Base-by-base conservation (phyloP, 805 yeast genomes). In the Starmera dryadoides region DNA sequence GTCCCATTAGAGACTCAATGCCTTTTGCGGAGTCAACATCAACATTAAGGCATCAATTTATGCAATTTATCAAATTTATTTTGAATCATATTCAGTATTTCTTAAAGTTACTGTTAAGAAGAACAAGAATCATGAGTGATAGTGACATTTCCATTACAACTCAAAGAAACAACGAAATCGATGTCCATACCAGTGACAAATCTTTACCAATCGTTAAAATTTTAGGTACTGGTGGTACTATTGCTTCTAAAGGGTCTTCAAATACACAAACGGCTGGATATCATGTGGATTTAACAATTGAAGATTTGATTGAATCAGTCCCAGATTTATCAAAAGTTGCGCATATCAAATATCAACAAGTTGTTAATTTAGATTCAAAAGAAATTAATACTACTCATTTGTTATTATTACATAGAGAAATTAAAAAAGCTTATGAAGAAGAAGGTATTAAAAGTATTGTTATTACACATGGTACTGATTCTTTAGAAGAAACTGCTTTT, bases 381-480 rank as follows among this genome's bases (percentile, higher is more conserved):
- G 78, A 76, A 42, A 65, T 79, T 23, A 68, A 73, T 30, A 68
- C 72, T 34, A 47, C 50, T 1, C 70, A 74, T 32, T 58, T 79
- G 40, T 49, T 68, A 38, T 59, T 62, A 35, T 64, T 79, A 35
- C 68, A 75, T 43, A 55, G 62, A 33, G 70, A 71, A 40, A 65
- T 79, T 16, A 56, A 68, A 11, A 63, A 64, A 19, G 70, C 72
- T 25, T 52, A 77, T 29, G 62, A 58, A 33, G 43, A 58, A 3
- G 56, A 46, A 31, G 55, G 53, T 14, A 73, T 66, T 45, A 77
- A 75, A 48, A 84, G 83, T 31, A 69, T 77, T 16, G 84, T 79
- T 33, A 73, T 79, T 30, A 79, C 84, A 1, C 86, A 79, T 54
- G 86, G 86, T n/a, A 79, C 86, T 7, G 86, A 79, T 49, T 75